Base-by-base conservation (phyloP, 2,329 filamentous ascomycete genomes). In the Ophiostoma sp. region DNA sequence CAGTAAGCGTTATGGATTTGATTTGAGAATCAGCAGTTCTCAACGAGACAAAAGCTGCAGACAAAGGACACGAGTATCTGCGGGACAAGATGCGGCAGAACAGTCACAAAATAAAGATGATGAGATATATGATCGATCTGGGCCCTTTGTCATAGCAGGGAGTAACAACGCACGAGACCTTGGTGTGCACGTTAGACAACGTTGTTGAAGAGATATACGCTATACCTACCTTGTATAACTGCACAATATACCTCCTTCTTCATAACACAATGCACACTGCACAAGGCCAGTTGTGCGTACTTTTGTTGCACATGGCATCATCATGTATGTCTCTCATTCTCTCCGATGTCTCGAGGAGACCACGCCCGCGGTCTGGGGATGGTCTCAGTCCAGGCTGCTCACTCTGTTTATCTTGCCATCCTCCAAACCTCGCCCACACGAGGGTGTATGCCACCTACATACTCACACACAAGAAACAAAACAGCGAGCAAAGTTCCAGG, bases 401-500 rank as follows among this genome's bases (percentile, higher is more conserved):
- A 38, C 11, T 38, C 5, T 62, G 27, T 40, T 12, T 38, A 2
- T 27, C 27, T 27, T 27, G 27, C 27, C 27, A 27, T 27, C 27
- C 27, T 27, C 27, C 27, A 27, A 27, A 27, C 27, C 27, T 27
- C 27, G 2, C 27, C 1, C 27, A 27, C 27, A 27, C 27, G 27
- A 27, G 1, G 27, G 27, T 60, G 36, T 14, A 3, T 16, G 38
- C 9, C 2, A 27, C 27, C 27, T 27, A 27, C 27, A 27, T 27
- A 2, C 27, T 36, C 27, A 18, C 55, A 60, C 55, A 60, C 55
- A 41, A 44, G 52, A 45, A 52, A 27, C 40, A 69, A 63, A 62
- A 65, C 69, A 70, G 69, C 69, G 69, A 70, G 64, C 38, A 60
- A 52, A 66, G 58, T 38, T 66, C 69, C 69, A 70, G 64, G n/a